Evolutionary conservation across 1,139 yeast genomes (phyloP), one percentile per base, ranked within the genome.

Genomic region (Suhomyces coccinellae): DNA sequence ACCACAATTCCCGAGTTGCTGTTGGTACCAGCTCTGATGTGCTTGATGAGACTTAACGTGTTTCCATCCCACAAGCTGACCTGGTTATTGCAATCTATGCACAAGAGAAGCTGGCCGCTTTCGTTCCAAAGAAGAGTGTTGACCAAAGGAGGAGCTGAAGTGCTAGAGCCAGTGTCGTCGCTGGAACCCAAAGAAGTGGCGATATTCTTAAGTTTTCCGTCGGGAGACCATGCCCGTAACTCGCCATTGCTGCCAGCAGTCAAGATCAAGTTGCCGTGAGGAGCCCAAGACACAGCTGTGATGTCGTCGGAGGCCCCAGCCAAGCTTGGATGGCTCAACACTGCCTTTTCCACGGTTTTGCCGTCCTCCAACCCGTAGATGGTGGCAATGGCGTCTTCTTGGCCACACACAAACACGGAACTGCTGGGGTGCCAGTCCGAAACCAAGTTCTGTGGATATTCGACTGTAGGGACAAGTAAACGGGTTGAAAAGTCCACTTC

Each of bases 241-340:
- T 85, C 91, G 14, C 93, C 91, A 52, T 72, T 71, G 40, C 75
- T 77, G 2, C 80, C 77, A 1, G 81, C 82, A 0, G 89, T 83
- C 10, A 82, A 66, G 3, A 85, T 61, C 12, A 71, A 55, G 44
- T 75, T 68, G 0, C 91, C 91, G 47, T 67, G 66, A 1, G 85
- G 85, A 2, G 87, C 73, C 91, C 91, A 86, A 4, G 80, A 64
- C 2, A 84, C 67, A 3, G 73, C 61, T 13, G 80, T 74, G 15
- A 73, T 61, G 26, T 65, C 67, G 50, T 63, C 64, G 26, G 58
- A 52, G 1, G 51, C 41, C 14, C 56, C 54, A 78, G 57, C 36
- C 10, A 62, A 45, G 40, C 54, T 58, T 10, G 76, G 72, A 42
- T 72, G 76, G 37, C 53, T 59, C 29, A 74, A 61, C 8, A 62